Evolutionary conservation across 2,329 filamentous ascomycete species (phyloP), one percentile per base, ranked within the genome.

Genomic region (Alternaria triticina): DNA sequence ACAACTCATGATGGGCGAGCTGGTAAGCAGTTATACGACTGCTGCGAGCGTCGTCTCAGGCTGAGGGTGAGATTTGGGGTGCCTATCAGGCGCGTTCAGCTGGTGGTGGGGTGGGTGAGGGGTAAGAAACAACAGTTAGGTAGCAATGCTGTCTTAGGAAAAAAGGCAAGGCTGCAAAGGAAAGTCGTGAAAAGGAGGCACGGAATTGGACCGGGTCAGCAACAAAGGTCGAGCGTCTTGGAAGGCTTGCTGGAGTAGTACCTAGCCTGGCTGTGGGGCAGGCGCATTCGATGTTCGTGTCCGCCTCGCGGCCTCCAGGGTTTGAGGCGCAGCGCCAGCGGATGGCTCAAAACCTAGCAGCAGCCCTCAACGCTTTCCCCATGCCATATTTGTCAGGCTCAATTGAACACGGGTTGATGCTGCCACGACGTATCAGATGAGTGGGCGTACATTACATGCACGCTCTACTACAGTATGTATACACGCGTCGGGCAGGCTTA

Each of bases 1-100:
- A 73, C 72, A 69, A 79, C 77, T 79, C 78, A 80, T 80, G 67
- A 52, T 77, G 71, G 63, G 65, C 68, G 65, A 70, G 62, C 62
- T 57, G 55, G 54, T 52, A 66, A 63, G 70, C 74, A 72, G 75
- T 69, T 65, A 64, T 61, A 67, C 30, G 51, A 65, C 71, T 72
- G 73, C 62, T 22, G 40, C 71, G 69, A 72, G 57, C 73, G 65
- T 73, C 70, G 71, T 52, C 62, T 70, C 66, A 70, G 72, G 76
- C 72, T 76, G 73, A 70, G 64, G 67, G 69, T 77, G 63, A 71
- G 70, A 67, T 59, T 62, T 64, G 63, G 70, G 57, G 4, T 70
- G 71, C 70, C 74, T 77, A 70, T 74, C 66, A 67, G 71, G 68
- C 71, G 69, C 66, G 68, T 73, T 57, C 69, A 68, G 64, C 61